phyloP scores from a whole-genome alignment of 257 asterid genomes.

The Solanum corneliomulleri region DNA sequence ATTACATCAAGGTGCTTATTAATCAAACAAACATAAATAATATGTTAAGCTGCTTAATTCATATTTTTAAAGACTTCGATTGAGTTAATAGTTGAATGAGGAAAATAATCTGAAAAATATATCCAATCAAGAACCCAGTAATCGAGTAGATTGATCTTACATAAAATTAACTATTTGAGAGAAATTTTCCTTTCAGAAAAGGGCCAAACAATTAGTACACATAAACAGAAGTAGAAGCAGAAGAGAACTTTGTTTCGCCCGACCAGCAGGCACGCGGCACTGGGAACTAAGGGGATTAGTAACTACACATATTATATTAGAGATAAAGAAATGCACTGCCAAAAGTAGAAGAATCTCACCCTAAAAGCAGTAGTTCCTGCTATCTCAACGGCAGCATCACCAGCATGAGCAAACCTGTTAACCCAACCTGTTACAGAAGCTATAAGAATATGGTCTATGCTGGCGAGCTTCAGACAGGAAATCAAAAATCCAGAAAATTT shows the following conservation, averaged over 20 bases:
- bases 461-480: neutral
- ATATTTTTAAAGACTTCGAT: neutral
- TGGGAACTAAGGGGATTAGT: neutral
- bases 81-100: neutral
- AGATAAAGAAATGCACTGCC: neutral
- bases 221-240: neutral
- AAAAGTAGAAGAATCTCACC: constrained; percentile 29
- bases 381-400: constrained; percentile 86
- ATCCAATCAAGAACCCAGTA: neutral
- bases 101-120: neutral
- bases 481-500: neutral
- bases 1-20: neutral
- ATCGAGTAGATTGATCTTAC: neutral
- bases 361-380: constrained; percentile 83
- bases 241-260: neutral
- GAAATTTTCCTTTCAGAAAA: neutral
- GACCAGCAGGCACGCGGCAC: neutral
- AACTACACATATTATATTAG: neutral
- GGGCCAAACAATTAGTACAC: neutral
- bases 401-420: constrained; percentile 93
- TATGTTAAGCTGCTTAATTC: neutral
- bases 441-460: constrained; percentile 2
- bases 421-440: constrained; percentile 67
- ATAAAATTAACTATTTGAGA: neutral
- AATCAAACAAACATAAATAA: neutral